Evolutionary conservation across 1,284 basidiomycete species (phyloP), one percentile per base, ranked within the genome.

Genomic region (Boletellus deceptivus): DNA sequence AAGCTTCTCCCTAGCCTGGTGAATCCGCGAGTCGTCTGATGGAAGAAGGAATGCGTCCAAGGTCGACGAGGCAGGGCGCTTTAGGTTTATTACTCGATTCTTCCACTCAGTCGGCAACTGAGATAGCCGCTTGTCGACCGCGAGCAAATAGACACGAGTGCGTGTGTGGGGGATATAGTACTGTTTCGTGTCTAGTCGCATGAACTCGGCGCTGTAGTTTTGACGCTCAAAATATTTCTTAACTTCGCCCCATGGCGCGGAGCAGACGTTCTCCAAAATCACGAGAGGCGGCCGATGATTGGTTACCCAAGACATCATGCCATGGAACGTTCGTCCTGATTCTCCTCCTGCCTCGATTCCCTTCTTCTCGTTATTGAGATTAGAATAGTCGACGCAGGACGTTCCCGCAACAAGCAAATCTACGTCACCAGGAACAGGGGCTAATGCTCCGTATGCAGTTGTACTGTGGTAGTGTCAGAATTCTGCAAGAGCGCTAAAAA

Each of bases 111-210:
- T 73, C 0, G 91, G 85, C 7, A 92, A 73, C 27, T 69, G 69
- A 6, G 79, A 84, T 16, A 71, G 68, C 53, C 73, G 76, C 59
- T 81, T 74, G 67, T 88, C 80, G 47, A 92, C 80, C 0, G 92
- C 93, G 48, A 94, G 72, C 33, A 95, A 79, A 64, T 96, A 97
- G 6, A 89, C 91, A 48, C 93, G 86, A 2, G 87, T 93, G 11
- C 93, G 84, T 0, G 94, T 98, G 61, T 98, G 94, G 6, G 94
- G 94, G 48, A 98, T 94, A 67, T 98, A 98, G 65, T 85, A 97
- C 46, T 86, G 78, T 67, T 97, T 98, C 10, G 95, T 98, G 63
- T 98, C 95, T 46, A 98, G 83, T 10, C 89, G 78, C 25, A 80
- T 67, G 48, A 74, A 84, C 7, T 78, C 72, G 0, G 94, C 92